Percentiles rank a stretch among this genome's conserved stretches.
These are phyloP conservation scores for Vinca major DNA, from an alignment of 305 asterid genomes.

Conservation along the genomic window DNA sequence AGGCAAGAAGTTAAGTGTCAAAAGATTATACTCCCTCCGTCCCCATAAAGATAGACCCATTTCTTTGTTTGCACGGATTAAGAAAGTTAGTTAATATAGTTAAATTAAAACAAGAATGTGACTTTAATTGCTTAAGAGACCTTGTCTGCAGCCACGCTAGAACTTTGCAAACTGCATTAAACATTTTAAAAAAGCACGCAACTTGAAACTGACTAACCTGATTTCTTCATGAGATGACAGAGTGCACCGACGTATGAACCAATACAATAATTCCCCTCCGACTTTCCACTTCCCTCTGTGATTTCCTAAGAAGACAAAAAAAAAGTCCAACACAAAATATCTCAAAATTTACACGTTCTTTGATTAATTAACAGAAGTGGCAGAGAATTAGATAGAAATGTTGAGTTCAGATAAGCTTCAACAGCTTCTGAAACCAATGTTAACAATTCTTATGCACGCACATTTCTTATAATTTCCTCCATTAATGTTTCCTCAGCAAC, in stretches of 20 bases:
- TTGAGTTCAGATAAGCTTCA: background rate
- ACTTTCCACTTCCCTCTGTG: constrained; percentile 22
- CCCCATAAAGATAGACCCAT: too few relatives aligned
- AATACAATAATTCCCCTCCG: constrained; percentile 32
- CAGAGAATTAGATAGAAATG: background rate
- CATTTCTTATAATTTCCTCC: background rate
- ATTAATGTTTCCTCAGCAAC: background rate
- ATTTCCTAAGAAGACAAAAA: constrained; percentile 29
- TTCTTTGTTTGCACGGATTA: too few relatives aligned
- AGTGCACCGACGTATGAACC: constrained; percentile 59
- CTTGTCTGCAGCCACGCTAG: background rate
- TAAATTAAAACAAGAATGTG: background rate
- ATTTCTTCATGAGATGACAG: constrained; percentile 53
- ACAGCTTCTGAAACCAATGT: background rate
- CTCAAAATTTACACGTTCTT: background rate
- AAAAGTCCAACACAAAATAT: background rate
- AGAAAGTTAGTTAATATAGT: background rate
- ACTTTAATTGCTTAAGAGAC: background rate
- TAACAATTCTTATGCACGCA: background rate
- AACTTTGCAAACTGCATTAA: background rate
- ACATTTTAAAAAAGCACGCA: too few relatives aligned
- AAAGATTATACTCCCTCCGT: too few relatives aligned
- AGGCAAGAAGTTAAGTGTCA: background rate
- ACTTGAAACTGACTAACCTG: constrained; percentile 35
- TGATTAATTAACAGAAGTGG: background rate